phyloP scores from a whole-genome alignment of 1,139 yeast genomes.

The Zhuliangozyma blackwelliae region DNA sequence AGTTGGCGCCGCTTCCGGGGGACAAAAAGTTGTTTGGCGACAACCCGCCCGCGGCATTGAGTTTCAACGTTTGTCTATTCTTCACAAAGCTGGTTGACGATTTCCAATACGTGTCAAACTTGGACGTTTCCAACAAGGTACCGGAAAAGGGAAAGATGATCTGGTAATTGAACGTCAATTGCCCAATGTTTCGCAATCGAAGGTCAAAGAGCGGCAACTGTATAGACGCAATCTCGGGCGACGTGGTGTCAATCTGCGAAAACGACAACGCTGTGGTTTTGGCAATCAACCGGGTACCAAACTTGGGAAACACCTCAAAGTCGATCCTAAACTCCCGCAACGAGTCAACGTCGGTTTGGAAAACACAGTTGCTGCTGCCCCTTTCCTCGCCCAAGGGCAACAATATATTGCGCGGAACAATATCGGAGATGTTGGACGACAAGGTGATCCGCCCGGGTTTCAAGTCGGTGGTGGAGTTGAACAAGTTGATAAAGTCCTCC shows the following conservation, averaged over 20 bases:
- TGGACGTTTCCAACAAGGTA: constrained; percentile 78
- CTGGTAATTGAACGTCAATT: constrained; percentile 70
- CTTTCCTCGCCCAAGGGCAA: constrained; percentile 75
- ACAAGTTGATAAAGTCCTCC: constrained; percentile 53
- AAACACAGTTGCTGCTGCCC: constrained; percentile 52
- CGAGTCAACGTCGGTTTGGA: constrained; percentile 80
- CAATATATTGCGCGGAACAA: constrained; percentile 80
- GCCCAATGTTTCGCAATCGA: constrained; percentile 79
- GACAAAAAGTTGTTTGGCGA: constrained; percentile 41
- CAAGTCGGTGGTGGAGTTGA: constrained; percentile 39
- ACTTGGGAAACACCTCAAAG: constrained; percentile 89
- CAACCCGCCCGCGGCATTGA: constrained; percentile 38
- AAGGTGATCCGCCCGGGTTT: constrained; percentile 65
- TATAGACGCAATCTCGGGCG: constrained; percentile 43
- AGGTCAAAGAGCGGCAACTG: constrained; percentile 79
- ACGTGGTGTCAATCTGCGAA: constrained; percentile 45
- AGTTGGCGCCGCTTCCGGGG: constrained; percentile 19
- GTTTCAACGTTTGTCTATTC: constrained; percentile 25
- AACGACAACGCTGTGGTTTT: constrained; percentile 73
- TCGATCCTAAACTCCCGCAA: constrained; percentile 66
- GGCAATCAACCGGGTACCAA: constrained; percentile 89
- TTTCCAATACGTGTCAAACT: constrained; percentile 96
- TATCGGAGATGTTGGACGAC: constrained; percentile 63
- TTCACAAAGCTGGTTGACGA: constrained; percentile 55
- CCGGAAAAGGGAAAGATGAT: constrained; percentile 90